Percentiles rank a stretch among this genome's conserved stretches.
Evolutionary conservation across 495 filamentous ascomycete genomes (phyloP).

Genomic region (Penicillium desertorum): DNA sequence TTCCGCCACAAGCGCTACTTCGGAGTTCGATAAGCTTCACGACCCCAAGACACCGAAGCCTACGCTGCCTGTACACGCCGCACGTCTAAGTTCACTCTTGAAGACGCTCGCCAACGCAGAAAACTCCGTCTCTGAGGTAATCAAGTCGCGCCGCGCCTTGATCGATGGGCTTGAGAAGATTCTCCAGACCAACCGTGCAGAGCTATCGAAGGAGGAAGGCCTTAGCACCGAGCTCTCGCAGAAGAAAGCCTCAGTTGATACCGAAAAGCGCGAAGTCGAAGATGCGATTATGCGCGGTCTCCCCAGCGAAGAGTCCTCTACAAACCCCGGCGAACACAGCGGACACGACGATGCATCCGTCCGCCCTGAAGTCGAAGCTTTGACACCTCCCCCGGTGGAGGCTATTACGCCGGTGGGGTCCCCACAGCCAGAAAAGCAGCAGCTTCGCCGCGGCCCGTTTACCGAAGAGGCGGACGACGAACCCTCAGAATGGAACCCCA

Average conservation of each 20-base stretch:
- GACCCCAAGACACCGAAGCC: slow-evolving; percentile 65
- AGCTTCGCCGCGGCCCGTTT: slow-evolving; percentile 22
- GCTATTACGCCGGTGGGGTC: slow-evolving; percentile 47
- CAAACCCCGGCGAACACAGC: slow-evolving; percentile 42
- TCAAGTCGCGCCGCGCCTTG: slow-evolving; percentile 78
- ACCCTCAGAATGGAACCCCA: slow-evolving; percentile 28
- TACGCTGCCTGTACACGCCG: slow-evolving; percentile 84
- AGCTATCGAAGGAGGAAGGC: slow-evolving; percentile 65
- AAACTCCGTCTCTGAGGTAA: slow-evolving; percentile 81
- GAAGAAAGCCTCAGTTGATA: slow-evolving; percentile 66
- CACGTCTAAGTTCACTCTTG: slow-evolving; percentile 79
- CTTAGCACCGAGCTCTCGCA: slow-evolving; percentile 57
- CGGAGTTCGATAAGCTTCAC: slow-evolving; percentile 78
- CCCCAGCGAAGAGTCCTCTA: slow-evolving; percentile 47
- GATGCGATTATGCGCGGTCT: slow-evolving; percentile 81
- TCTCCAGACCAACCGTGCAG: slow-evolving; percentile 68
- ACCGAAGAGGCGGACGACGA: slow-evolving; percentile 27
- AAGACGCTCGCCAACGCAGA: slow-evolving; percentile 90
- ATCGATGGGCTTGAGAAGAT: slow-evolving; percentile 81
- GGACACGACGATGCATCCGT: slow-evolving; percentile 49
- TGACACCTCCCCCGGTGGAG: slow-evolving; percentile 72
- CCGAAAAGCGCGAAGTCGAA: slow-evolving; percentile 82
- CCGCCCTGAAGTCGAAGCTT: slow-evolving; percentile 76
- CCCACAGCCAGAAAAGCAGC: slow-evolving; percentile 36
- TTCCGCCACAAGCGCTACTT: slow-evolving; percentile 63